Percentiles rank a stretch among this genome's conserved stretches.
These are phyloP conservation scores for Apiospora sp. DNA, from an alignment of 2,329 filamentous ascomycete genomes.

Conservation along the genomic window DNA sequence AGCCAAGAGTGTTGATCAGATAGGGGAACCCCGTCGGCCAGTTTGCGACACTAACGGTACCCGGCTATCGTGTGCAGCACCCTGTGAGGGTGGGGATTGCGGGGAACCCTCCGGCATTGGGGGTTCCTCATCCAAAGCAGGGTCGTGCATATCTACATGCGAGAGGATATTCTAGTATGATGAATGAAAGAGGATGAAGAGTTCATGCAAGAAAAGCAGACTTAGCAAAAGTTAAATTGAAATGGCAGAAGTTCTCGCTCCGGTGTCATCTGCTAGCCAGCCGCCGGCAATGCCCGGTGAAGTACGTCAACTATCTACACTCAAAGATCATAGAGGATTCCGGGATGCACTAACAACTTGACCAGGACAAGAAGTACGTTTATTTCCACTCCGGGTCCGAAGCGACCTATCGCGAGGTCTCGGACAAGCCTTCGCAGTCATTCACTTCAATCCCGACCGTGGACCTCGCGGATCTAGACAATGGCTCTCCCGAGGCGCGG, in stretches of 20 bases:
- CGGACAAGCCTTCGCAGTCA: conserved; percentile 34
- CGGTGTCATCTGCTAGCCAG: background rate
- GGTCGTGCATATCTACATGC: rapidly evolving
- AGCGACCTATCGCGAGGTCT: conserved; percentile 41
- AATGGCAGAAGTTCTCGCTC: conserved; percentile 13
- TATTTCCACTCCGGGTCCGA: conserved; percentile 44
- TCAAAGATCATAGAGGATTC: too few species aligned
- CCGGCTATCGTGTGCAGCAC: background rate
- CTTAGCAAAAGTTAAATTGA: background rate
- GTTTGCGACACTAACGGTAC: conserved; percentile 13
- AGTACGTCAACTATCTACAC: too few species aligned
- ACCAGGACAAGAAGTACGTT: conserved; percentile 37
- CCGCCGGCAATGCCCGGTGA: background rate
- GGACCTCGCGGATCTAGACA: conserved; percentile 39
- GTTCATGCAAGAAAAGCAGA: background rate
- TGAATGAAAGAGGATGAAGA: background rate
- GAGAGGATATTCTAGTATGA: background rate
- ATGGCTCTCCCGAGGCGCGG: conserved; percentile 32
- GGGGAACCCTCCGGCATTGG: background rate
- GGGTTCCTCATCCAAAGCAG: background rate
- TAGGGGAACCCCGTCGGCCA: conserved; percentile 19
- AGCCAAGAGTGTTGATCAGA: conserved; percentile 2
- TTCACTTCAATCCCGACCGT: conserved; percentile 45
- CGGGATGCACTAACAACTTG: too few species aligned
- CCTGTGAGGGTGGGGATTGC: conserved; percentile 3